These are phyloP conservation scores for Neurospora sp. DNA, from an alignment of 495 filamentous ascomycete genomes.

Conservation along the genomic window DNA sequence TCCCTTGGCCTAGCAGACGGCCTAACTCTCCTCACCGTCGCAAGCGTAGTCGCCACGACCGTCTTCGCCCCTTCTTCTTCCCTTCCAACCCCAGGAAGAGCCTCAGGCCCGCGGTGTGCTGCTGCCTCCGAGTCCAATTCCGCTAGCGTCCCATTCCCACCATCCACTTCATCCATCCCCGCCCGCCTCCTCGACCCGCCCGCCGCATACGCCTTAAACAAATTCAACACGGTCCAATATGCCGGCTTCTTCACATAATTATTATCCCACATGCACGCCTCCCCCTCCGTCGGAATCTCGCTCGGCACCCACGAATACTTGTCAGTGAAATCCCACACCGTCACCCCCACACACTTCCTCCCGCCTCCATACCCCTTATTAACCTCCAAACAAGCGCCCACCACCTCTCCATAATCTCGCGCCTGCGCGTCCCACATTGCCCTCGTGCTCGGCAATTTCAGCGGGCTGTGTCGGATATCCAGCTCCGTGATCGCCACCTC, in stretches of 20 bases:
- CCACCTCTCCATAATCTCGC: slow-evolving; percentile 39
- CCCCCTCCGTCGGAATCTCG: slow-evolving; percentile 40
- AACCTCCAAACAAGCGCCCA: slow-evolving; percentile 38
- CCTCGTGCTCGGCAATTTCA: slow-evolving; percentile 15
- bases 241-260: slow-evolving; percentile 41
- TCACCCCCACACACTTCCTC: slow-evolving; percentile 45
- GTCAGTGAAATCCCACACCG: slow-evolving; percentile 52
- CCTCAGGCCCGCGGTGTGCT: not conserved
- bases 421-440: slow-evolving; percentile 38
- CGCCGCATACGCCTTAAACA: slow-evolving; percentile 13
- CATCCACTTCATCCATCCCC: not conserved
- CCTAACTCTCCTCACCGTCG: not conserved
- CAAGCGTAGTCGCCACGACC: not conserved
- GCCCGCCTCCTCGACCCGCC: not conserved
- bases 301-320: slow-evolving; percentile 41
- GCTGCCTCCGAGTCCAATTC: not conserved
- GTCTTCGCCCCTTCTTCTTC: not conserved
- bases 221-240: slow-evolving; percentile 23
- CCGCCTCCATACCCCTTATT: slow-evolving; percentile 1
- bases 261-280: slow-evolving; percentile 40
- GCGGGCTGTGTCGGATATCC: slow-evolving; percentile 39
- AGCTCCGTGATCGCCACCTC: slow-evolving; percentile 51
- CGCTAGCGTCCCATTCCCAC: not conserved
- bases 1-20: not conserved
- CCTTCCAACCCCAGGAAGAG: not conserved